A percentile compares a stretch with the other conserved stretches of the same genome.
Evolutionary conservation across 192 early-diverging fungal genomes (phyloP).

Genomic region (Coemansia sp.): DNA sequence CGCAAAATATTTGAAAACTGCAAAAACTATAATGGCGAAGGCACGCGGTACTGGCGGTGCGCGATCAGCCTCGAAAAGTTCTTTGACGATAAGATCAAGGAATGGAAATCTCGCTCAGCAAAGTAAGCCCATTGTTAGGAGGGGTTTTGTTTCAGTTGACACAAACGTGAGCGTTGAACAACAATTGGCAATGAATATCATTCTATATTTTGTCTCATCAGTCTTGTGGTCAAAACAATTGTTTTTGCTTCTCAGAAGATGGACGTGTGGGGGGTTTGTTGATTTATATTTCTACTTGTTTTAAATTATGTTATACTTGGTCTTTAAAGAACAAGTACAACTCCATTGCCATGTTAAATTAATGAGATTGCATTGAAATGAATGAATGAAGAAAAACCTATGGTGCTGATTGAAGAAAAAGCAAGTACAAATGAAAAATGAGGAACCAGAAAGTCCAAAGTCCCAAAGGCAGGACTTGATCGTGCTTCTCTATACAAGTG

Average conservation of each 20-base stretch:
- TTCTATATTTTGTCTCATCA: not conserved
- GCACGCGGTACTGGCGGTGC: slow-evolving; percentile 78
- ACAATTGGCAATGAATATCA: not conserved
- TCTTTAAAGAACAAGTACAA: too few relatives aligned
- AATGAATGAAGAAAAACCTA: not conserved
- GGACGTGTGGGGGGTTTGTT: too few relatives aligned
- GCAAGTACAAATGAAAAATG: not conserved
- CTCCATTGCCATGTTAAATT: not conserved
- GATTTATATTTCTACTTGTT: too few relatives aligned
- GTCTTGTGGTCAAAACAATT: not conserved
- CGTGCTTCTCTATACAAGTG: slow-evolving; percentile 36
- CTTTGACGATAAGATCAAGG: slow-evolving; percentile 72
- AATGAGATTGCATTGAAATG: slow-evolving; percentile 2
- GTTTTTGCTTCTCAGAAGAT: slow-evolving; percentile 1
- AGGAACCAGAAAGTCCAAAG: slow-evolving; percentile 2
- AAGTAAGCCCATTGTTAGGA: slow-evolving; percentile 17
- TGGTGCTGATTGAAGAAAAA: not conserved
- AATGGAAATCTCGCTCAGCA: slow-evolving; percentile 56
- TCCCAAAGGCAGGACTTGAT: not conserved
- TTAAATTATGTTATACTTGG: too few relatives aligned
- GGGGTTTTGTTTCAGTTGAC: not conserved
- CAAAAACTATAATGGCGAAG: slow-evolving; percentile 85
- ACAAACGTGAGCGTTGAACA: not conserved
- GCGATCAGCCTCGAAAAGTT: slow-evolving; percentile 75
- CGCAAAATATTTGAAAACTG: slow-evolving; percentile 94